Percentiles rank a stretch among this genome's conserved stretches.
phyloP scores from a whole-genome alignment of 768 basidiomycete species.

The Tulasnella sp. region DNA sequence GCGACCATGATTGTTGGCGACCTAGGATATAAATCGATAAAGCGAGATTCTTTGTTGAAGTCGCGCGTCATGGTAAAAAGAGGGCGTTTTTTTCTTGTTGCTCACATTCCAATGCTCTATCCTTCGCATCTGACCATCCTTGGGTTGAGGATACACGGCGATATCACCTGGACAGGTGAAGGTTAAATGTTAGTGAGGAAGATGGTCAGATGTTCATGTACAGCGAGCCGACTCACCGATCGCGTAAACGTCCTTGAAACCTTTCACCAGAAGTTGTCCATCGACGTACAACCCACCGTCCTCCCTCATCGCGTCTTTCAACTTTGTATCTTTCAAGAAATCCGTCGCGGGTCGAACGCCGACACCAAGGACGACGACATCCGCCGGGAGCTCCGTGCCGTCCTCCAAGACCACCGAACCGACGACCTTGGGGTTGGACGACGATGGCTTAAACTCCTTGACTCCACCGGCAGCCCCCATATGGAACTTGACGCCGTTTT shows the following conservation, averaged over 20 bases:
- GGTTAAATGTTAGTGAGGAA: neutral
- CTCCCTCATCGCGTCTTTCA: slow-evolving; percentile 48
- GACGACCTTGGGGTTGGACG: slow-evolving; percentile 43
- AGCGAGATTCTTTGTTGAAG: neutral
- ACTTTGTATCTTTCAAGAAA: slow-evolving; percentile 57
- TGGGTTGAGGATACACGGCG: slow-evolving; percentile 59
- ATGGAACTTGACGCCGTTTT: slow-evolving; percentile 76
- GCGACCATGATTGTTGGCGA: slow-evolving; percentile 79
- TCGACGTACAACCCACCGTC: slow-evolving; percentile 73
- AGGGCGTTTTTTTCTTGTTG: neutral
- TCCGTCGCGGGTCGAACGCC: slow-evolving; percentile 77
- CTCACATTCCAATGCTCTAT: slow-evolving; percentile 90
- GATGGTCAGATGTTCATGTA: neutral
- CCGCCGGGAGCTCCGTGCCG: slow-evolving; percentile 53
- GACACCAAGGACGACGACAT: slow-evolving; percentile 76
- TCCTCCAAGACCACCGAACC: slow-evolving; percentile 54
- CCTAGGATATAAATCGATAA: slow-evolving; percentile 30
- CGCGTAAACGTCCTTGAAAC: slow-evolving; percentile 49
- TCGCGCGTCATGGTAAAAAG: neutral
- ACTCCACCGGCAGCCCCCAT: slow-evolving; percentile 55
- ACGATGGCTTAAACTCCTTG: slow-evolving; percentile 51
- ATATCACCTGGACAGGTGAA: slow-evolving; percentile 49
- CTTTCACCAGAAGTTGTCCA: slow-evolving; percentile 53
- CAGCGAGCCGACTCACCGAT: slow-evolving; percentile 38
- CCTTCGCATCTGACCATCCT: slow-evolving; percentile 41